phyloP scores from a whole-genome alignment of 164 flowering plant species.

The Vitis labrusca region DNA sequence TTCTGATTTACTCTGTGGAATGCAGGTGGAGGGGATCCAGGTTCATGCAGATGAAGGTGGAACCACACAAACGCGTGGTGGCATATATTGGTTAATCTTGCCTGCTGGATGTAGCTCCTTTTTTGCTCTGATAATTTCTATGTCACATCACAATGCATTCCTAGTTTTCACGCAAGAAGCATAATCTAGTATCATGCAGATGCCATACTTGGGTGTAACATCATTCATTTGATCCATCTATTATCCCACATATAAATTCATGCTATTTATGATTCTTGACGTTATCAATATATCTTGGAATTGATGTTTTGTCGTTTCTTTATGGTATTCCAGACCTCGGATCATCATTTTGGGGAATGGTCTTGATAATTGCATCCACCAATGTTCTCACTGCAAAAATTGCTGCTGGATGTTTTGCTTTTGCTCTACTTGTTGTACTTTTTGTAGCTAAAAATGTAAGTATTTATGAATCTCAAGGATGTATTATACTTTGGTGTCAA shows the following conservation, averaged over 20 bases:
- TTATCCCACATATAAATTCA: not conserved
- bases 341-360: conserved; percentile 98
- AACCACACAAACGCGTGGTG: conserved; percentile 88
- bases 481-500: no score
- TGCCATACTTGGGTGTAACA: not conserved
- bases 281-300: not conserved
- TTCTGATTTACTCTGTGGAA: conserved; percentile 3
- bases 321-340: conserved; percentile 78
- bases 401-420: conserved; percentile 84
- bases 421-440: conserved; percentile 79
- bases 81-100: conserved; percentile 85
- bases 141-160: conserved; percentile 1
- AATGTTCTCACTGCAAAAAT: conserved; percentile 81
- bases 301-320: conserved; percentile 2
- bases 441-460: conserved; percentile 93
- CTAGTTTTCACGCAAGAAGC: not conserved
- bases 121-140: conserved; percentile 1
- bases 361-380: conserved; percentile 87
- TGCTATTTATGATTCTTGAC: not conserved
- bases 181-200: not conserved
- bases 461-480: not conserved
- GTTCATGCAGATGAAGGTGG: conserved; percentile 98
- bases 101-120: conserved; percentile 91
- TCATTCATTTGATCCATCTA: not conserved
- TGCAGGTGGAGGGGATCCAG: conserved; percentile 94